Evolutionary conservation across 768 basidiomycete species (phyloP), one percentile per base, ranked within the genome.

Genomic region (Boletus subparvulus): DNA sequence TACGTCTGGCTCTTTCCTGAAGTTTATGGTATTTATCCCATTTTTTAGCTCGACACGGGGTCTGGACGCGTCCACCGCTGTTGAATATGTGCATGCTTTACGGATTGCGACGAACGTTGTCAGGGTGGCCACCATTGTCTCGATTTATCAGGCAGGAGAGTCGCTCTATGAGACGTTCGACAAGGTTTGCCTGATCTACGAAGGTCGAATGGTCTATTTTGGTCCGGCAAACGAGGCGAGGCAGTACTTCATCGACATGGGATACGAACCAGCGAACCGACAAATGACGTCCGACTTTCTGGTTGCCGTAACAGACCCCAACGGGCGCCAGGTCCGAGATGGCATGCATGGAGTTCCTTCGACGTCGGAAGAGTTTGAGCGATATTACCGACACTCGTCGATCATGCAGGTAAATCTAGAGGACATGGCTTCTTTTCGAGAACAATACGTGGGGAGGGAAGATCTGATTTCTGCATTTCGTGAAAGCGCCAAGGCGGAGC

Each of bases 81-180:
- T 86, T 33, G 88, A 92, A 66, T 91, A 86, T 61, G 84, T 85
- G 35, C 84, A 82, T 44, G 85, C 86, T 0, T 73, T 92, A 17
- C 81, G 88, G 10, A 82, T 87, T 39, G 78, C 83, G 1, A 89
- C 89, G 1, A 84, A 90, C 64, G 71, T 81, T 13, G 70, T 74
- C 57, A 69, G 73, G 26, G 52, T 72, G 36, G 67, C 87, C 3
- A 92, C 87, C 1, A 83, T 94, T 52, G 88, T 92, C 21, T 87
- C 90, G 2, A 84, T 94, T 40, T 94, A 94, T 71, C 92, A 94
- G 69, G 92, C 92, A 4, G 85, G 87, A 48, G 90, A 92, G 68
- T 76, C 77, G 3, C 69, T 88, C 0, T 88, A 85, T 55, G 58
- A 79, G 41, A 77, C 80, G 60, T 94, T 89, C 62, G 85, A 89